Base-by-base conservation (phyloP, 2,329 filamentous ascomycete species). In the Pseudopyricularia javanii region DNA sequence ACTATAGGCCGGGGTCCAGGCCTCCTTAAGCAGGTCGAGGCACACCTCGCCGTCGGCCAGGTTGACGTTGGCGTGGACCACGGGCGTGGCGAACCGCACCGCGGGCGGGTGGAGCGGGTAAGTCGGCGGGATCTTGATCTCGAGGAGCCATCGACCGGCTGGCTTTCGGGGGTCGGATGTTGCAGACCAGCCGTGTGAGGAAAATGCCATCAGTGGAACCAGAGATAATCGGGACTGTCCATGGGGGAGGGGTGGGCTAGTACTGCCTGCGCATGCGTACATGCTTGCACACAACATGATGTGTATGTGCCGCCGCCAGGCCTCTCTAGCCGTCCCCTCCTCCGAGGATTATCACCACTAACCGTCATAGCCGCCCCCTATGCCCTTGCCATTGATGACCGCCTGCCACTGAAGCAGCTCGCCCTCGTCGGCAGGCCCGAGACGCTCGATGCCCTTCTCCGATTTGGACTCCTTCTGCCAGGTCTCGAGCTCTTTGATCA, bases 1-100 rank as follows among this genome's bases (percentile, higher is more conserved):
- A 40, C 85, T 91, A 68, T 95, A 93, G 17, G 88, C 83, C 1
- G 91, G 88, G 55, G 87, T 86, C 91, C 91, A 97, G 17, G 78
- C 78, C 53, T 84, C 78, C 63, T 78, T 78, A 55, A 98, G 75
- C 56, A 97, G 76, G 64, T 96, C 93, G 28, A 97, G 80, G 67
- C 93, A 98, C 64, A 98, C 93, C 69, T 96, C 91, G 60, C 93
- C 93, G 2, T 82, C 90, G 59, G 76, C 61, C 57, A 79, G 73
- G 51, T 74, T 73, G 32, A 82, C 82, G 68, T 96, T 96, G 49
- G 91, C 83, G 71, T 95, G 90, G 62, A 88, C 86, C 59, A 94
- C 82, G 56, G 82, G 81, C 34, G 90, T 98, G n/a, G 76, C 71
- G 72, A 98, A 98, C 54, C 70, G 74, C 59, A 98, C 84, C 40